Base-by-base conservation (phyloP, 2,329 filamentous ascomycete genomes). In the Colletotrichum echinochloae region DNA sequence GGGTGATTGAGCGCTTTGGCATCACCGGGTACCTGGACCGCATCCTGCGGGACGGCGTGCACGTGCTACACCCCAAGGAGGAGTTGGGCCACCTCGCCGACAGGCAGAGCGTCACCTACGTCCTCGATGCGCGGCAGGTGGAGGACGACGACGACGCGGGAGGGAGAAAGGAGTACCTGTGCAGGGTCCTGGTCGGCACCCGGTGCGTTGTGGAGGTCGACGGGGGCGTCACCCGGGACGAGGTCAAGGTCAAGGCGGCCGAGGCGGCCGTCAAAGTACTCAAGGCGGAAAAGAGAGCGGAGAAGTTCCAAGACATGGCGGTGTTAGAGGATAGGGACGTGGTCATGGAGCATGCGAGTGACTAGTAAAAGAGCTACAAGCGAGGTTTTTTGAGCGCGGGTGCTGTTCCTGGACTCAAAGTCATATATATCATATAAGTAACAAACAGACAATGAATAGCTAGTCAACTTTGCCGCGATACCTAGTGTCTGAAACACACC, bases 31-130 rank as follows among this genome's bases (percentile, higher is more conserved):
- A 89, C 73, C 79, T 97, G 68, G 81, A 87, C 0, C 85, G 90
- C 2, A 82, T 94, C 14, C 74, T 97, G 12, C 81, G 84, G 1
- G 86, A 87, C 3, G 76, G 80, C 0, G 85, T 95, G 3, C 84
- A 91, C n/a, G 76, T 86, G 8, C 76, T 83, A 72, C 89, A 91
- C 70, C 89, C 89, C 1, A 95, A 94, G 79, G 90, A 94, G 77
- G 84, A 89, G 68, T 80, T 97, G 11, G 90, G 91, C 0, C 81
- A 85, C 54, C 74, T 92, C 39, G 89, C 89, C 0, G 85, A 82
- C 4, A 79, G 65, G 1, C 80, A 86, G 65, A 84, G 77, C 35
- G 86, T 94, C 0, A 78, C 81, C 41, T 94, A 94, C 77, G 76
- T 78, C 8, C 74, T 83, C 26, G 79, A 81, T 20, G 72, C 75